Conservation (phyloP, 2,329 filamentous ascomycete species). For the Drechslerella coelobrocha region DNA sequence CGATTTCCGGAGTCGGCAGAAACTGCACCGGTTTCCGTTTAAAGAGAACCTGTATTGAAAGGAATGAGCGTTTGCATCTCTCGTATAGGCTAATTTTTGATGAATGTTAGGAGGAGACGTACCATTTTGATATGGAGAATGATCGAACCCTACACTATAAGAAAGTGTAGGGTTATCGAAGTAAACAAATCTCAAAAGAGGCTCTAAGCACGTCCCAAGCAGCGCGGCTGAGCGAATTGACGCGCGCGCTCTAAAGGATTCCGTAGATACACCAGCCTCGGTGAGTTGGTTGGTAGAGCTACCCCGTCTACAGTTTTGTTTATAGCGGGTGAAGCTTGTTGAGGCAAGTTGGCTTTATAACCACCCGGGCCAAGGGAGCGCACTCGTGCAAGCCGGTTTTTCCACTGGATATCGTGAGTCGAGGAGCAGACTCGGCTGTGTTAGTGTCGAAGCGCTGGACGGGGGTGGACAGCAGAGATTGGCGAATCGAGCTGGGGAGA, state of each 20-base stretch:
- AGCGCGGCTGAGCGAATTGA: slow-evolving; percentile 46
- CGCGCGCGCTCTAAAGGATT: slow-evolving; percentile 19
- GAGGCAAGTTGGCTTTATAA: neutral
- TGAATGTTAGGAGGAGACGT: no score
- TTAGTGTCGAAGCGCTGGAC: no score
- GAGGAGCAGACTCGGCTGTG: neutral
- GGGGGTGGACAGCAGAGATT: no score
- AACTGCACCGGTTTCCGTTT: slow-evolving; percentile 94
- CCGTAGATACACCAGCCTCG: no score
- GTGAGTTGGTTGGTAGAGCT: no score
- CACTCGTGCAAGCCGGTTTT: no score
- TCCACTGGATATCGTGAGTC: neutral
- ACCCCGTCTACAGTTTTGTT: neutral
- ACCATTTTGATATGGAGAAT: slow-evolving; percentile 19
- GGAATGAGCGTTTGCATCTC: slow-evolving; percentile 50
- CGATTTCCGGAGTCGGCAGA: slow-evolving; percentile 72
- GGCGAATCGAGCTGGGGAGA: no score
- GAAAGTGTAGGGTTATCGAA: slow-evolving; percentile 11
- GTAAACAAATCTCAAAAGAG: slow-evolving; percentile 53
- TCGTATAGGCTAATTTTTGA: slow-evolving; percentile 57
- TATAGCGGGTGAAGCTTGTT: neutral
- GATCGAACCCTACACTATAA: slow-evolving; percentile 27
- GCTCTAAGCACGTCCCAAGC: slow-evolving; percentile 55
- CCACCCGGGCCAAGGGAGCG: no score
- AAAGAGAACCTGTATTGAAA: slow-evolving; percentile 75